phyloP scores from a whole-genome alignment of 148 eudicot species.

The Camellia sinensis region DNA sequence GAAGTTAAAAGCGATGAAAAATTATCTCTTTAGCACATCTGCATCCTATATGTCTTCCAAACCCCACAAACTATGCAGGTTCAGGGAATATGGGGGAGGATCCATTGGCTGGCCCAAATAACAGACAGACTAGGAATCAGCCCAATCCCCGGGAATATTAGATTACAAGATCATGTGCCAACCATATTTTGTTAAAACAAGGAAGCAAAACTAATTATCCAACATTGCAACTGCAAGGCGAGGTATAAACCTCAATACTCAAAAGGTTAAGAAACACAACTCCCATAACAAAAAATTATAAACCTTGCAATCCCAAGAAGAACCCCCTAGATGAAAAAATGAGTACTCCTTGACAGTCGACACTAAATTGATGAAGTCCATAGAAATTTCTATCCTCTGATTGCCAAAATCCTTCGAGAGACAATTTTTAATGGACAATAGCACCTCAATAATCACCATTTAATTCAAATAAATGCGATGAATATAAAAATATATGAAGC shows the following conservation, averaged over 20 bases:
- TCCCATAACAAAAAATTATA: too few relatives aligned
- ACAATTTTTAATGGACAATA: neutral
- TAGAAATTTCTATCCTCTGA: neutral
- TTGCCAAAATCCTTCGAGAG: neutral
- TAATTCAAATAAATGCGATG: neutral
- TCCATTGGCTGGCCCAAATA: neutral
- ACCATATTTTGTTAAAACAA: neutral
- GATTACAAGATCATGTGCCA: neutral
- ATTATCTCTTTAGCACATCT: neutral
- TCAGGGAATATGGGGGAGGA: neutral
- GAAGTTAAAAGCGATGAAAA: neutral
- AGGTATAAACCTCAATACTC: neutral
- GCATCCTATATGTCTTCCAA: neutral
- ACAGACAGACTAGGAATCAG: neutral
- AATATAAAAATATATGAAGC: neutral
- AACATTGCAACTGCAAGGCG: neutral
- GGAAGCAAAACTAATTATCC: neutral
- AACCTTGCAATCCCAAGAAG: too few relatives aligned
- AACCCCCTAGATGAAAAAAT: too few relatives aligned
- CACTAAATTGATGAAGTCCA: neutral
- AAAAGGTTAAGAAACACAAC: neutral
- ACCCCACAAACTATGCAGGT: neutral
- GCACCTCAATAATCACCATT: neutral
- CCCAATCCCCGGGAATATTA: neutral
- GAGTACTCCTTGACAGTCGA: too few relatives aligned